Conservation (phyloP, 1,139 yeast species). For the Wickerhamomyces sp. region DNA sequence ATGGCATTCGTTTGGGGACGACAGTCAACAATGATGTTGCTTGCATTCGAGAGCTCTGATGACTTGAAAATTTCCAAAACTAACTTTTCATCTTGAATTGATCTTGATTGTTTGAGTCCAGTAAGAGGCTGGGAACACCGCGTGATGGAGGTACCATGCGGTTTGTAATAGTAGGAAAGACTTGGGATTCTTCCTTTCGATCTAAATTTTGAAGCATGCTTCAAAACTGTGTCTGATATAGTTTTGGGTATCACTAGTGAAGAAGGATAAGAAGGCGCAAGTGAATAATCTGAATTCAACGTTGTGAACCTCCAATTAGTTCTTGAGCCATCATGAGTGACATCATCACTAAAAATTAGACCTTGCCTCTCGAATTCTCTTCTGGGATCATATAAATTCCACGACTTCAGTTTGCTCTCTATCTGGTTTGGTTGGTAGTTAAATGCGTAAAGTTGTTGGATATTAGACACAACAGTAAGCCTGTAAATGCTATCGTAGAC, state of each 20-base stretch:
- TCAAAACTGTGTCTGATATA: conserved; percentile 76
- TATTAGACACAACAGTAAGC: conserved; percentile 51
- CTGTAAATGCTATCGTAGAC: conserved; percentile 69
- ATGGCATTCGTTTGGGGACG: conserved; percentile 91
- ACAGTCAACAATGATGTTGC: conserved; percentile 81
- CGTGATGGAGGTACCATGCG: conserved; percentile 75
- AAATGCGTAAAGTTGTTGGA: conserved; percentile 66
- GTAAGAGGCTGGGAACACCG: conserved; percentile 92
- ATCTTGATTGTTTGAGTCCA: conserved; percentile 82
- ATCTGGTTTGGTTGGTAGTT: conserved; percentile 55
- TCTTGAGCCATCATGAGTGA: conserved; percentile 3
- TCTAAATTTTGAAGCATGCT: conserved; percentile 79
- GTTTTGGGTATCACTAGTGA: conserved; percentile 62
- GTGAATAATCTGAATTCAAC: conserved; percentile 58
- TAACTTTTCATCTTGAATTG: conserved; percentile 86
- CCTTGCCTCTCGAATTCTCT: conserved; percentile 69
- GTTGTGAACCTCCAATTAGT: conserved; percentile 63
- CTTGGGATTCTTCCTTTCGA: conserved; percentile 85
- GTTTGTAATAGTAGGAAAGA: conserved; percentile 66
- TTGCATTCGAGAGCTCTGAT: conserved; percentile 27
- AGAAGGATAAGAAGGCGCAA: conserved; percentile 76
- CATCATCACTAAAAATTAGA: conserved; percentile 26
- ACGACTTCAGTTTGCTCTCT: conserved; percentile 54
- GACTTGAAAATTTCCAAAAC: conserved; percentile 63
- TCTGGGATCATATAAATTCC: conserved; percentile 63